phyloP scores from a whole-genome alignment of 148 eudicot genomes.

The Fagopyrum esculentum region DNA sequence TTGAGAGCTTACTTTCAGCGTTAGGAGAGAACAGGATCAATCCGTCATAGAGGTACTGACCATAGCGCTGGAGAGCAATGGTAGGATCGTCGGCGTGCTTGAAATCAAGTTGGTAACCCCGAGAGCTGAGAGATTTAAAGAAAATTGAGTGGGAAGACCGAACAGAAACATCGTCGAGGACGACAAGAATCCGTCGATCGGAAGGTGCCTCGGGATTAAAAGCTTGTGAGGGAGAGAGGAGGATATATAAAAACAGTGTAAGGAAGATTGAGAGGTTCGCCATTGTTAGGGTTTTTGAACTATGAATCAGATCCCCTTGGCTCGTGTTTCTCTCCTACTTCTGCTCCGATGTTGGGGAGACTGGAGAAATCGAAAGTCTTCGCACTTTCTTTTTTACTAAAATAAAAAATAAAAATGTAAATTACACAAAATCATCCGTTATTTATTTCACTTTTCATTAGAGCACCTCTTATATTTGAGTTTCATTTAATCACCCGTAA shows the following conservation, averaged over 20 bases:
- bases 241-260: conserved; percentile 16
- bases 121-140: conserved; percentile 32
- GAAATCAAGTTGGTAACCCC: conserved; percentile 47
- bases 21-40: conserved; percentile 45
- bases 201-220: conserved; percentile 38
- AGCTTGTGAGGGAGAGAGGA: conserved; percentile 22
- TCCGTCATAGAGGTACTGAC: conserved; percentile 44
- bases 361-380: too few species aligned
- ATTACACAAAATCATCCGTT: too few species aligned
- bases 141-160: conserved; percentile 40
- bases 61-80: conserved; percentile 32
- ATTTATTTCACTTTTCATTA: too few species aligned
- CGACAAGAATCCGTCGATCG: conserved; percentile 35
- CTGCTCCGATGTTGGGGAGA: too few species aligned
- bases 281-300: conserved; percentile 24
- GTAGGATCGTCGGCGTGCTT: conserved; percentile 44
- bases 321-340: too few species aligned
- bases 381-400: too few species aligned
- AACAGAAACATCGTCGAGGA: conserved; percentile 44
- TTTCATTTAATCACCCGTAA: too few species aligned
- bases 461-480: too few species aligned
- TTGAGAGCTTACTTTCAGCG: conserved; percentile 27
- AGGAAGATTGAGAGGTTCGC: conserved; percentile 20
- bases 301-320: neutral
- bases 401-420: too few species aligned